Evolutionary conservation across 371 early-diverging fungal species (phyloP), one percentile per base, ranked within the genome.

Genomic region (Circinella minor): DNA sequence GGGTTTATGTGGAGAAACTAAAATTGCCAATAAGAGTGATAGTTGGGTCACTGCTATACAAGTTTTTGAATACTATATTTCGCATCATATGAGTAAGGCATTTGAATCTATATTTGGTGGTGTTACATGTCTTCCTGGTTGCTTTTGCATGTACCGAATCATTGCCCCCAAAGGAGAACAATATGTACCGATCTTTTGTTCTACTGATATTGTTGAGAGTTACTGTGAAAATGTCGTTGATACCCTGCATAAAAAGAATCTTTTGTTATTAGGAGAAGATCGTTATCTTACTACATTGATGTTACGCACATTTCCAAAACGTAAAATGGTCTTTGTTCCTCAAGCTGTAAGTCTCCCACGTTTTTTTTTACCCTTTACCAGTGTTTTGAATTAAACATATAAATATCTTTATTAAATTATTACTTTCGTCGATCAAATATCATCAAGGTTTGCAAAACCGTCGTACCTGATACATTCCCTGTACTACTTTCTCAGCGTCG

Each of bases 41-140:
- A 89, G 89, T 34, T 94, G 94, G 96, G 94, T 96, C 36, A 94
- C 98, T 13, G 92, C 91, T 81, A 96, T 97, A 64, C 99, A 98
- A 86, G 97, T 98, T 4, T 97, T 96, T 87, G 99, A 98, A 83
- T 98, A 98, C 81, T 98, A 95, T 75, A 96, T 97, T 55, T 92
- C 93, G 54, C 99, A 98, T 78, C 97, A 97, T 76, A 88, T 96
- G 84, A 87, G 90, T 69, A 98, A 98, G 78, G 92, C 95, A 0
- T 98, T 98, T 76, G 98, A 98, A 80, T 92, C 93, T 34, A 90
- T 97, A 66, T 98, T 98, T 81, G 98, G 98, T 36, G 95, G 96
- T 72, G 98, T 98, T 11, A 98, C 98, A 10, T 98, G 98, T 77
- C 81, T 98, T 46, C 98, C 98, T 13, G 98, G 98, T 15, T 98